These are phyloP conservation scores for Oidium heveae DNA, from an alignment of 2,329 filamentous ascomycete species.

Conservation along the genomic window DNA sequence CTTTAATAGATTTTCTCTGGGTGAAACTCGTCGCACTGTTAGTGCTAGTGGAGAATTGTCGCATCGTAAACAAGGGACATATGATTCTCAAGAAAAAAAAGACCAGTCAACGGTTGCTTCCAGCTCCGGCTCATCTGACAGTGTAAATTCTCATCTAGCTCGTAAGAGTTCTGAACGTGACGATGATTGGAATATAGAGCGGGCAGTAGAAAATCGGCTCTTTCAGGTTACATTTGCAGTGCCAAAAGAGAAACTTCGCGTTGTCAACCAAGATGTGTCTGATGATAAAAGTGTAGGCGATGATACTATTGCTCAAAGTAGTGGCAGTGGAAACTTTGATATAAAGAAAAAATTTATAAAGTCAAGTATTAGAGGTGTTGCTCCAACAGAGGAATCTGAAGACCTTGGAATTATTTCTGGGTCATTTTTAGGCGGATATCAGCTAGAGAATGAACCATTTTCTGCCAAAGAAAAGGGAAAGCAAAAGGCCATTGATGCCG, in stretches of 20 bases:
- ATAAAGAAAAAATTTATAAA: not conserved
- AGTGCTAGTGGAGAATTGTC: conserved; percentile 22
- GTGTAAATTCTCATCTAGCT: not conserved
- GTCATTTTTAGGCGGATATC: too few species aligned
- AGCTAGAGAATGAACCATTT: not conserved
- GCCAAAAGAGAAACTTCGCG: conserved; percentile 58
- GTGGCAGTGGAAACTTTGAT: not conserved
- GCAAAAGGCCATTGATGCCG: conserved; percentile 1
- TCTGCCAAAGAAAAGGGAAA: conserved; percentile 1
- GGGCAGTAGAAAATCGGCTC: conserved; percentile 40
- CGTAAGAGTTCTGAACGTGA: conserved; percentile 14
- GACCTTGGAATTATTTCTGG: not conserved
- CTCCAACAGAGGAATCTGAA: not conserved
- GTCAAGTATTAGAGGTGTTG: not conserved
- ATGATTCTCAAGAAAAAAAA: conserved; percentile 21
- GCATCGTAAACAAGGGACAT: conserved; percentile 23
- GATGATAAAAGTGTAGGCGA: not conserved
- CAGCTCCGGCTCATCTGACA: not conserved
- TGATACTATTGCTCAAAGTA: not conserved
- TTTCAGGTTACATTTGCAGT: conserved; percentile 87
- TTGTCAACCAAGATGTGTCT: conserved; percentile 57
- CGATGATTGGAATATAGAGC: conserved; percentile 52
- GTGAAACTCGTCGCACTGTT: conserved; percentile 17
- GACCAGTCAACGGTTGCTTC: not conserved
- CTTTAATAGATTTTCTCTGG: not conserved